Base-by-base conservation (phyloP, 2,329 filamentous ascomycete genomes). In the Trichoderma oligosporum region DNA sequence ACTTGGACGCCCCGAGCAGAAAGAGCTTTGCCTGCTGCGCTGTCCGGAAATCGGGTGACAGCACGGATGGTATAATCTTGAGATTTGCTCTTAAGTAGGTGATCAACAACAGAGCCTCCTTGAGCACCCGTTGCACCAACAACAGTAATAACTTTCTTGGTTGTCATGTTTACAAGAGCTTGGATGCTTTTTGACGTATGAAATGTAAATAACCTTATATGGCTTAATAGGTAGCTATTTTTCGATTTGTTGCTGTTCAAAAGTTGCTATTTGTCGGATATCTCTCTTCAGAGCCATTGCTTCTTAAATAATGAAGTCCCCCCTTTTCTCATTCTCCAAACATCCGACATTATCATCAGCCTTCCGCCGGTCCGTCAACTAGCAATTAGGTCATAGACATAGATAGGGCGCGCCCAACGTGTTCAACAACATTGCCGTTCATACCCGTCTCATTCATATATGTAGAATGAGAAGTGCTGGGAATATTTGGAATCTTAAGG, bases 101-200 rank as follows among this genome's bases (percentile, higher is more conserved):
- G 68, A 7, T 61, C 58, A 12, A 68, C 63, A 12, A 71, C 68
- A 39, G 66, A 68, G 31, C 67, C 65, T 7, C 69, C 69, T 27
- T 71, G 69, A 5, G 62, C 42, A 29, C 68, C 69, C 29, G 68
- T 71, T 29, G 69, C 65, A 9, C 69, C 68, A 54, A 66, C 69
- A 12, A 72, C 65, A 31, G 70, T 69, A 31, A 71, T 59, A 57
- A 69, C 41, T 49, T 66, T 68, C 38, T 64, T 39, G 45, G 65
- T 51, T 49, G 64, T 57, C 67, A 70, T 70, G 6, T 7, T 41
- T 1, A 8, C 14, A 22, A 9, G 9, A 38, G 4, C 12, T 42
- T 8, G n/a, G 8, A 5, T 5, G n/a, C n/a, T n/a, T n/a, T n/a
- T n/a, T n/a, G n/a, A n/a, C n/a, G n/a, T n/a, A n/a, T n/a, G n/a